Percentiles rank a stretch among this genome's conserved stretches.
These are phyloP conservation scores for Wallacemonas sp. DNA, from an alignment of 208 protist species.

Conservation along the genomic window DNA sequence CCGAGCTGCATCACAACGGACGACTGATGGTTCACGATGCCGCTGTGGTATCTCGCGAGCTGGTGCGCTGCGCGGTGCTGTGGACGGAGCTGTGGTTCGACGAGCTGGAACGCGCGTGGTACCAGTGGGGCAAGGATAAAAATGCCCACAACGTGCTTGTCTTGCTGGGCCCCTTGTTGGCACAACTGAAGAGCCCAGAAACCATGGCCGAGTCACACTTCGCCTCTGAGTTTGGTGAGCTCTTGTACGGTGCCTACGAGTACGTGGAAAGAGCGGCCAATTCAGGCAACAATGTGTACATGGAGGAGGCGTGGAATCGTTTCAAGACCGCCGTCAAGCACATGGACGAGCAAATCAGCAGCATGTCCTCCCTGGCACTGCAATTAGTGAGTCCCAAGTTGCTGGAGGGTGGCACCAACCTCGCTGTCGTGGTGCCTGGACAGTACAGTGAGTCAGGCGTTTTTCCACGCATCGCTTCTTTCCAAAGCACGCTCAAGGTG, in stretches of 20 bases:
- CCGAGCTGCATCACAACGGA: conserved; percentile 83
- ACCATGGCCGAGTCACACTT: conserved; percentile 97
- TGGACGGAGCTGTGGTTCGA: conserved; percentile 96
- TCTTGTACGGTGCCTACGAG: conserved; percentile 56
- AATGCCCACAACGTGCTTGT: conserved; percentile 93
- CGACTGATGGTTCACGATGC: conserved; percentile 94
- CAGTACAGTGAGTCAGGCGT: conserved; percentile 88
- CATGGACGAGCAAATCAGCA: conserved; percentile 95
- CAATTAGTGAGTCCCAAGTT: conserved; percentile 93
- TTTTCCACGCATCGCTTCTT: conserved; percentile 80
- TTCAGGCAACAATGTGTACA: conserved; percentile 74
- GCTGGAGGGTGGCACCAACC: conserved; percentile 87
- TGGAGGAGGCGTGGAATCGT: conserved; percentile 95
- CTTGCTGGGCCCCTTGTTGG: conserved; percentile 94
- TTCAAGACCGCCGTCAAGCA: conserved; percentile 96
- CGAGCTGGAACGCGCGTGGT: conserved; percentile 95
- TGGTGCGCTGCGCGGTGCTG: conserved; percentile 98
- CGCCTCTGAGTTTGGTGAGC: conserved; percentile 71
- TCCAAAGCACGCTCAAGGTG: conserved; percentile 88
- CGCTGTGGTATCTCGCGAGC: conserved; percentile 95
- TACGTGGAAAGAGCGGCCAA: conserved; percentile 84
- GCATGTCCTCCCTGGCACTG: conserved; percentile 95
- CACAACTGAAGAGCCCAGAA: conserved; percentile 88
- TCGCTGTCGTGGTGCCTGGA: conserved; percentile 98
- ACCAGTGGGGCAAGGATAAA: conserved; percentile 95